Evolutionary conservation across 169 alveolate genomes (phyloP), one percentile per base, ranked within the genome.

Genomic region (Plasmodium vivax): DNA sequence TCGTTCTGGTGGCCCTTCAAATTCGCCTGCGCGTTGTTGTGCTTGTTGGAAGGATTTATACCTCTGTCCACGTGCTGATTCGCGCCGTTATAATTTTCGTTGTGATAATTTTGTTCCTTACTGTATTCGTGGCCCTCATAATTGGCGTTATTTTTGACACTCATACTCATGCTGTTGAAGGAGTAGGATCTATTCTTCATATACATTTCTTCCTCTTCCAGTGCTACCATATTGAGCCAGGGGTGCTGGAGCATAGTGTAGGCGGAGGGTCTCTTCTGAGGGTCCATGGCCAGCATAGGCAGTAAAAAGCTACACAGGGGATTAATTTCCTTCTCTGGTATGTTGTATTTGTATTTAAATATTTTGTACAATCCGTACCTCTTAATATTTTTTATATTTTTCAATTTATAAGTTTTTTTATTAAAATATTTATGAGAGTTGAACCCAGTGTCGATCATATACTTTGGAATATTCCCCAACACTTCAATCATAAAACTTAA

Each of bases 231-330:
- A 56, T 87, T 95, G 56, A 98, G 98, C 99, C 99, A 98, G 58
- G 98, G 98, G 93, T 98, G 99, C 43, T 91, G 93, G 2, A 98
- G 96, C 98, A 98, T 96, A 93, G 96, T 95, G 45, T 97, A 95
- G 0, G 99, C 99, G 27, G 98, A 90, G 19, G 97, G 97, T 82
- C 99, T 94, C 71, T 98, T 97, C 93, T 96, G 97, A 36, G 99
- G 99, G 93, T 97, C 98, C 54, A 94, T 83, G 83, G 96, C 96
- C 62, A 98, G 95, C 98, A 97, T 98, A 7, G 98, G 98, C 82
- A 97, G 84, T 96, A 98, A 84, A 93, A 97, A 97, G 90, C 96
- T 93, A 45, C 97, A 82, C 43, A 98, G 87, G 45, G 96, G 97
- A 56, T 92, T 92, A 54, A 99, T 99, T 92, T 96, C 99, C n/a